A percentile compares a stretch with the other conserved stretches of the same genome.
phyloP scores from a whole-genome alignment of 805 yeast genomes.

The Cyberlindnera nakhonratchasimensis region DNA sequence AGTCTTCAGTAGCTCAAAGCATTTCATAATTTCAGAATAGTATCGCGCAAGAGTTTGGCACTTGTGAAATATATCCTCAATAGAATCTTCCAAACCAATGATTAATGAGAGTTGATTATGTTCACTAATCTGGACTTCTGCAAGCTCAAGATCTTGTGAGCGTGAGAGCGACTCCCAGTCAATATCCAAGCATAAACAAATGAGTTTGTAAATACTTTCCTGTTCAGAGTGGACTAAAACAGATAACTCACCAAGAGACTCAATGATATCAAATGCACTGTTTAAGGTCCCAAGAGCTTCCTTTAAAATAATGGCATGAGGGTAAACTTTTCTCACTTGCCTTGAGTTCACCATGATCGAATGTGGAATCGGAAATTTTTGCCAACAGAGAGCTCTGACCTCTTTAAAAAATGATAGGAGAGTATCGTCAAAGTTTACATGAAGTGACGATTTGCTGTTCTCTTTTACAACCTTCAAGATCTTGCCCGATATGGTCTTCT shows the following conservation, averaged over 20 bases:
- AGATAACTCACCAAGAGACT: conserved; percentile 38
- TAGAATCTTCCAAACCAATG: conserved; percentile 30
- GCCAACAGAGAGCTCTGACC: conserved; percentile 43
- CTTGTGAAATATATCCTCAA: conserved; percentile 31
- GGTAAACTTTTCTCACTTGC: conserved; percentile 49
- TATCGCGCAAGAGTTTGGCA: conserved; percentile 29
- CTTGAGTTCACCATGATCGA: conserved; percentile 44
- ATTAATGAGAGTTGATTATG: conserved; percentile 32
- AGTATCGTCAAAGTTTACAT: conserved; percentile 50
- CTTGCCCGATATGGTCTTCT: conserved; percentile 29
- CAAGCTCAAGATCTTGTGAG: conserved; percentile 44
- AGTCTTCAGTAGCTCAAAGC: conserved; percentile 25
- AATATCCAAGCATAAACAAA: conserved; percentile 36
- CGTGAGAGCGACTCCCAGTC: conserved; percentile 54
- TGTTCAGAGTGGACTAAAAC: conserved; percentile 39
- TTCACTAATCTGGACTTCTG: conserved; percentile 30
- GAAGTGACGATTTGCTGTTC: conserved; percentile 29
- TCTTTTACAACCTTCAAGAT: conserved; percentile 38
- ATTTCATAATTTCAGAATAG: conserved; percentile 25
- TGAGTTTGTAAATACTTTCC: conserved; percentile 29
- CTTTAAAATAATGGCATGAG: conserved; percentile 49
- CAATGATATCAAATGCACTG: conserved; percentile 29
- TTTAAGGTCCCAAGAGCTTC: conserved; percentile 48
- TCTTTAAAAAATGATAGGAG: conserved; percentile 47
- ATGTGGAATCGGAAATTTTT: conserved; percentile 59